A percentile compares a stretch with the other conserved stretches of the same genome.
Conservation (phyloP, 805 yeast species). For the Pichia deserticola region DNA sequence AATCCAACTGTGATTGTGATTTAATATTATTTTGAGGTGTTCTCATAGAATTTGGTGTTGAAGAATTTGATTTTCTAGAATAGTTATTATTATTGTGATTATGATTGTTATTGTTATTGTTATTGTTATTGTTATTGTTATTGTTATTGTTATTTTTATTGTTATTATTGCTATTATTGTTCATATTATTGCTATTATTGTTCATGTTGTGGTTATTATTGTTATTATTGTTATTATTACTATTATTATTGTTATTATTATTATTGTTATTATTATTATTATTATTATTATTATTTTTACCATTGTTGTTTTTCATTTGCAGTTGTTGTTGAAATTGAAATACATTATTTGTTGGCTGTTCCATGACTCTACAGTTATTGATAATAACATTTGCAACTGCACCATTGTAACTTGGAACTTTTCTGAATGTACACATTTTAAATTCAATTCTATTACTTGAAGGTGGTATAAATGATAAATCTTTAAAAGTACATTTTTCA, state of each 20-base stretch:
- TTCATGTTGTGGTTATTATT: no score
- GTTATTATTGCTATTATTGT: no score
- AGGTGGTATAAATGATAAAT: constrained; percentile 19
- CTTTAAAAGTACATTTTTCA: constrained; percentile 27
- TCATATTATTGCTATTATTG: no score
- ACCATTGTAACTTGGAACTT: constrained; percentile 23
- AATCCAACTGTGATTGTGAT: constrained; percentile 2
- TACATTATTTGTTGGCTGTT: constrained; percentile 21
- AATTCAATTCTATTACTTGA: constrained; percentile 19
- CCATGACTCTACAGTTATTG: constrained; percentile 26
- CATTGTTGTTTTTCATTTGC: constrained; percentile 7
- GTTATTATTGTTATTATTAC: neutral
- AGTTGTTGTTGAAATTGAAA: constrained; percentile 22
- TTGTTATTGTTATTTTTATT: neutral
- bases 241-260: neutral
- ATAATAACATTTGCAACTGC: constrained; percentile 22
- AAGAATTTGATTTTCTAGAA: constrained; percentile 4
- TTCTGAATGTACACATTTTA: constrained; percentile 27
- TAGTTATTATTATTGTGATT: neutral
- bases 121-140: neutral
- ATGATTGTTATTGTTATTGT: neutral
- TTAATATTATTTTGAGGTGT: constrained; percentile 2
- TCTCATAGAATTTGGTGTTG: neutral
- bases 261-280: constrained; percentile 1
- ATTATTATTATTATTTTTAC: constrained; percentile 1